Evolutionary conservation across 2,329 filamentous ascomycete species (phyloP).

Genomic region (Paraconiothyrium brasiliense): DNA sequence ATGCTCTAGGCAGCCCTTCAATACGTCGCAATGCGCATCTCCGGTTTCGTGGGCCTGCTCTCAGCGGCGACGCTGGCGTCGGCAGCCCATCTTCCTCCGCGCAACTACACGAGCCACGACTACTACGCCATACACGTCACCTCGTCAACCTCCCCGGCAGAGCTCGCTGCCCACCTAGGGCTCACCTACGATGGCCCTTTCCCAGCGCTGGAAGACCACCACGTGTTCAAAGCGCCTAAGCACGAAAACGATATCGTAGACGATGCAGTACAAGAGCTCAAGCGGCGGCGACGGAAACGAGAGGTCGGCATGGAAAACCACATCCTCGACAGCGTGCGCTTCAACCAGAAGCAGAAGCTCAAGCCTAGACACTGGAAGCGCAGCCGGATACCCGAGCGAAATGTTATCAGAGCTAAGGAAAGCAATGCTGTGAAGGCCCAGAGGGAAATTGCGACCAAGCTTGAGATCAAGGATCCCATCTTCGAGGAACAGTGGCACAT

Average conservation of each 20-base stretch:
- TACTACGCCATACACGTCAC: conserved; percentile 93
- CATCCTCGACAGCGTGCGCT: conserved; percentile 76
- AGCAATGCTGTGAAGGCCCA: conserved; percentile 57
- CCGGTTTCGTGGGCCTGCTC: conserved; percentile 57
- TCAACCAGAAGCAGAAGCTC: conserved; percentile 79
- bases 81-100: conserved; percentile 58
- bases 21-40: conserved; percentile 49
- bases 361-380: conserved; percentile 71
- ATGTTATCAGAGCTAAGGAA: conserved; percentile 43
- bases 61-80: conserved; percentile 45
- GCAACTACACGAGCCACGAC: conserved; percentile 82
- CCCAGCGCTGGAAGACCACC: conserved; percentile 79
- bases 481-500: conserved; percentile 97
- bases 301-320: conserved; percentile 57
- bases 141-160: conserved; percentile 68
- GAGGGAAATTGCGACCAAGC: conserved; percentile 56
- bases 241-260: conserved; percentile 65
- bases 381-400: conserved; percentile 44
- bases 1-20: conserved; percentile 16
- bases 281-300: conserved; percentile 70
- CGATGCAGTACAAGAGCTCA: conserved; percentile 61
- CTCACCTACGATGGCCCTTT: conserved; percentile 83
- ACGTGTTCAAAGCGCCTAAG: conserved; percentile 80
- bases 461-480: conserved; percentile 88
- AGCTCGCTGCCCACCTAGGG: conserved; percentile 77